Conservation (phyloP, 352 stramenopile species). For the Phytophthora pseudosyringae region DNA sequence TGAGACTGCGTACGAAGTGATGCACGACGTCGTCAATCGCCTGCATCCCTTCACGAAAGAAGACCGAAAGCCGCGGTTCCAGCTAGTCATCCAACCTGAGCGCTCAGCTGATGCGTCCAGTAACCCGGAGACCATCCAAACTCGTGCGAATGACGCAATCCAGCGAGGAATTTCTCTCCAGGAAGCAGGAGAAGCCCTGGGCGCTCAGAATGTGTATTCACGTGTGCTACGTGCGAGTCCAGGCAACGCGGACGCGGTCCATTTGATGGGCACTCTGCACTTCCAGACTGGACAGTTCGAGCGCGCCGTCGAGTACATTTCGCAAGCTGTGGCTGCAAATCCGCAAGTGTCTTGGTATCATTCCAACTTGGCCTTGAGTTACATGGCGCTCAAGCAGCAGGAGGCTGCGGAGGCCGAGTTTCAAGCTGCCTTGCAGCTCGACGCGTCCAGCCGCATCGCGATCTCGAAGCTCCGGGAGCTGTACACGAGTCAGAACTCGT, state of each 20-base stretch:
- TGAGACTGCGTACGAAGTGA: constrained; percentile 69
- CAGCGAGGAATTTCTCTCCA: constrained; percentile 42
- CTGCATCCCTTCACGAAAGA: constrained; percentile 21
- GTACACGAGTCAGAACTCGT: constrained; percentile 23
- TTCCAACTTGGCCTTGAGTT: constrained; percentile 35
- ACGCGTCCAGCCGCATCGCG: constrained; percentile 24
- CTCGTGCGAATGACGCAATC: constrained; percentile 24
- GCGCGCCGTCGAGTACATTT: constrained; percentile 28
- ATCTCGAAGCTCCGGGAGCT: constrained; percentile 28
- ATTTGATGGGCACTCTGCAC: constrained; percentile 53
- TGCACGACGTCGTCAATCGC: constrained; percentile 62
- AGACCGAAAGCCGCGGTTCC: constrained; percentile 21
- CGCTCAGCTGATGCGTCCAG: constrained; percentile 6
- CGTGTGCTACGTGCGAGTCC: constrained; percentile 42
- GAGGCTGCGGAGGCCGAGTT: constrained; percentile 30
- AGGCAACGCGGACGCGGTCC: constrained; percentile 44
- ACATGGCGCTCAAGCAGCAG: constrained; percentile 15
- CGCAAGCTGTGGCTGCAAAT: constrained; percentile 17
- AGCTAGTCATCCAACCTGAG: constrained; percentile 52
- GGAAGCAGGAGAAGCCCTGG: constrained; percentile 16
- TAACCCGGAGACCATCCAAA: not conserved
- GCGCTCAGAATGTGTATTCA: constrained; percentile 48
- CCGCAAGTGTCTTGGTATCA: constrained; percentile 44
- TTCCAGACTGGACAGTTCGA: constrained; percentile 30
- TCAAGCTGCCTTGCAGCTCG: constrained; percentile 17